phyloP scores from a whole-genome alignment of 2,329 filamentous ascomycete genomes.

The Claviceps arundinis region DNA sequence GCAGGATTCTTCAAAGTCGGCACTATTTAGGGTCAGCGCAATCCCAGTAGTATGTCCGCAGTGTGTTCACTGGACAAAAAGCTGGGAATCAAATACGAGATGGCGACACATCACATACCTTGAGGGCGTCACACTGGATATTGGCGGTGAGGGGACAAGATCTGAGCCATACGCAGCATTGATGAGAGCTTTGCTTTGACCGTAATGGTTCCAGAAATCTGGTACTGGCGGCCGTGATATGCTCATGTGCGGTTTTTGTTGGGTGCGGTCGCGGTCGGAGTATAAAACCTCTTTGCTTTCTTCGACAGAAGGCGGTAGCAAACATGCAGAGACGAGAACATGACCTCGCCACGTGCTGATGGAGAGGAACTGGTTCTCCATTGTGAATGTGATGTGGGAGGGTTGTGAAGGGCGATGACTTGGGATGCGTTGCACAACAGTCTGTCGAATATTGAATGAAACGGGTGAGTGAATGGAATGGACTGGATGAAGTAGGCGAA shows the following conservation, averaged over 20 bases:
- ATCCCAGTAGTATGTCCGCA: background rate
- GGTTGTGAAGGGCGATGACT: too few relatives aligned
- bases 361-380: background rate
- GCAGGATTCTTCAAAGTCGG: too few relatives aligned
- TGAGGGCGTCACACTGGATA: background rate
- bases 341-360: slow-evolving; percentile 1
- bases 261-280: background rate
- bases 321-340: background rate
- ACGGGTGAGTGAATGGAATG: too few relatives aligned
- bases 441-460: too few relatives aligned
- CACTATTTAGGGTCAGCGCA: background rate
- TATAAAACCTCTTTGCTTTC: background rate
- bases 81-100: background rate
- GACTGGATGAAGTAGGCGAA: too few relatives aligned
- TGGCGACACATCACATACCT: background rate
- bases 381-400: background rate
- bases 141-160: background rate
- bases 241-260: background rate
- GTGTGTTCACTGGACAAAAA: background rate
- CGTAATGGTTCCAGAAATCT: background rate
- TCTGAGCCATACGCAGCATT: background rate
- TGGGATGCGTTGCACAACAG: too few relatives aligned
- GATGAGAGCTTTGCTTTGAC: background rate
- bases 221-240: background rate
- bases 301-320: background rate